Evolutionary conservation across 495 filamentous ascomycete genomes (phyloP), one percentile per base, ranked within the genome.

Genomic region (Symbiotaphrina buchneri): DNA sequence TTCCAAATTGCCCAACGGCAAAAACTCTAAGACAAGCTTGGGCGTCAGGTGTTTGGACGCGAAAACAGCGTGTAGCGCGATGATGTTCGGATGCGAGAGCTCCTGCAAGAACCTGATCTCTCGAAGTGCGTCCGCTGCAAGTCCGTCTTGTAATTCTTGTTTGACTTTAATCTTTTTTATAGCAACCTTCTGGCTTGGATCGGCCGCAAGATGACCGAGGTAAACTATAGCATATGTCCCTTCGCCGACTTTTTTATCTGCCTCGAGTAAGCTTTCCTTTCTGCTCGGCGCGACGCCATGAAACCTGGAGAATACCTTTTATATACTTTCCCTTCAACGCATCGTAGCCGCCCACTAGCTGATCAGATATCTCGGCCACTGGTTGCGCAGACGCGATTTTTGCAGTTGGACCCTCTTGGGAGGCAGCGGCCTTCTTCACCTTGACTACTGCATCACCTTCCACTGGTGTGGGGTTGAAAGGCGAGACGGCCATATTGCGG

Each of bases 121-220:
- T 36, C 90, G 81, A 39, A 95, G 73, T 10, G 85, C 79, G 51
- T 99, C 90, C 58, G 84, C 79, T 10, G 78, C 68, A 41, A 99
- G 66, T 33, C 90, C 90, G 46, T 93, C 83, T 42, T 60, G 62
- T 42, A 61, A 69, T 44, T 92, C 81, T 10, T 72, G 66, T 44
- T 84, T 80, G 41, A 91, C 63, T 50, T 94, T 95, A 57, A 99
- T 92, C 56, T 94, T 95, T 47, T 99, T 99, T 49, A 99, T 94
- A 34, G 90, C 90, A 27, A 99, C 77, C 16, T 66, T 58, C 6
- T 61, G 55, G 10, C 62, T 58, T 1, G 77, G 73, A 39, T 84
- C 68, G 22, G 59, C 47, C 30, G 65, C 64, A 25, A 80, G 57
- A 49, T 80, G 75, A 29, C 82, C 90, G 10, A 79, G 65, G 59